Base-by-base conservation (phyloP, 495 filamentous ascomycete genomes). In the Aspergillus nanangensis region DNA sequence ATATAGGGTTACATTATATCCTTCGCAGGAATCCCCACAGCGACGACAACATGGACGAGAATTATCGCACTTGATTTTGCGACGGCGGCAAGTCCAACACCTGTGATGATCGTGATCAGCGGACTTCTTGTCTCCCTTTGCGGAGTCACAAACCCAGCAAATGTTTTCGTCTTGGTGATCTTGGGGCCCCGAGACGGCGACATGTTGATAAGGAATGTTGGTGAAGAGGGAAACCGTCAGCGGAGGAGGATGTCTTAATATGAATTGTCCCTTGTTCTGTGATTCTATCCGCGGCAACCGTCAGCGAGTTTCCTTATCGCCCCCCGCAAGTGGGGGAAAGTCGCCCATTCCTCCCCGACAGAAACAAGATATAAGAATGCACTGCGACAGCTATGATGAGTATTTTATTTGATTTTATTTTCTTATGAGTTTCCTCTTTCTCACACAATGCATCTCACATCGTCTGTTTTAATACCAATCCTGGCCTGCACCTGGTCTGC, bases 31-130 rank as follows among this genome's bases (percentile, higher is more conserved):
- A 22, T 46, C 44, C 15, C 44, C 44, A 13, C 44, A 47, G 9
- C 44, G 44, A 40, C 24, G 24, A 33, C 44, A 47, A 8, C 18
- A 17, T 8, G 44, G 44, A n/a, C 44, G 44, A 11, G 9, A 15
- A 17, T 47, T 47, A 17, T 47, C 44, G 44, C 44, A 47, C 22
- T 47, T 47, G 14, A 47, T 36, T 9, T 47, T 47, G 24, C 44
- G 35, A 25, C 35, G 35, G 14, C 44, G 44, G 29, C 44, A 47
- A 8, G 44, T 47, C 44, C 44, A 47, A 36, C 44, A 47, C n/a
- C 44, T 47, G 32, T 21, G 3, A 8, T 34, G 15, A 20, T 36
- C 20, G 36, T 38, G 11, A 39, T 10, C 3, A 13, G 19, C 23
- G 13, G 15, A 15, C 8, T 14, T 45, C 23, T 35, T 13, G 7